Conservation (phyloP, 257 asterid genomes). For the Penstemon barbatus region DNA sequence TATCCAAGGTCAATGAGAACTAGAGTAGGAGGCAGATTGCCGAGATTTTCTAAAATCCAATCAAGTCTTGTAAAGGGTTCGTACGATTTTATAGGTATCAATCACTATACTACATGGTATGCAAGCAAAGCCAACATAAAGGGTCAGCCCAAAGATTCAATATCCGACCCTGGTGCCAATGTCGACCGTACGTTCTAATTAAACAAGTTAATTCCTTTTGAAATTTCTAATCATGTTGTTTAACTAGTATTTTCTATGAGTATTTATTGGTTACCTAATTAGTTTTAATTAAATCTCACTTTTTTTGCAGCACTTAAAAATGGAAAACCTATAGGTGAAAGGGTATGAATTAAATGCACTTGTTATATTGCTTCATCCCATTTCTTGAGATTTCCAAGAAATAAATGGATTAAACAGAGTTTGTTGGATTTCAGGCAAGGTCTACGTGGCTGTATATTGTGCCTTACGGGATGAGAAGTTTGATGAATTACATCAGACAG, state of each 20-base stretch:
- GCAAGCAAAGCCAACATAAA: conserved; percentile 47
- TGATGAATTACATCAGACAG: conserved; percentile 73
- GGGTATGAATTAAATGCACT: conserved; percentile 32
- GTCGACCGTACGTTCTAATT: conserved; percentile 54
- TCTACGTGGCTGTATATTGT: conserved; percentile 87
- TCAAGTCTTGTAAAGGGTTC: conserved; percentile 60
- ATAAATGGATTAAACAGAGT: background rate
- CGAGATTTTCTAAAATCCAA: conserved; percentile 50
- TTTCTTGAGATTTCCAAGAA: background rate
- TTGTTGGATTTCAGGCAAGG: conserved; percentile 61
- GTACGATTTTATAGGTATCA: conserved; percentile 83
- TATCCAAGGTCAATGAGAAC: conserved; percentile 72
- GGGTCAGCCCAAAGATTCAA: conserved; percentile 58
- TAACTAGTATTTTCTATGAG: background rate
- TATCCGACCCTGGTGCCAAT: conserved; percentile 61
- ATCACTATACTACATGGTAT: conserved; percentile 90
- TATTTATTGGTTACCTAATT: background rate
- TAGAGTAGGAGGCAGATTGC: conserved; percentile 63
- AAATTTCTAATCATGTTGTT: background rate
- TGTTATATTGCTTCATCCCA: too few relatives aligned
- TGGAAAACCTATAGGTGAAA: conserved; percentile 42
- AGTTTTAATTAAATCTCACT: background rate
- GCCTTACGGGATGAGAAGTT: conserved; percentile 71
- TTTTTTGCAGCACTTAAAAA: conserved; percentile 42
- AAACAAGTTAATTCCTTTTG: background rate